Conservation (phyloP, 805 yeast species). For the Komagataella phaffii region DNA sequence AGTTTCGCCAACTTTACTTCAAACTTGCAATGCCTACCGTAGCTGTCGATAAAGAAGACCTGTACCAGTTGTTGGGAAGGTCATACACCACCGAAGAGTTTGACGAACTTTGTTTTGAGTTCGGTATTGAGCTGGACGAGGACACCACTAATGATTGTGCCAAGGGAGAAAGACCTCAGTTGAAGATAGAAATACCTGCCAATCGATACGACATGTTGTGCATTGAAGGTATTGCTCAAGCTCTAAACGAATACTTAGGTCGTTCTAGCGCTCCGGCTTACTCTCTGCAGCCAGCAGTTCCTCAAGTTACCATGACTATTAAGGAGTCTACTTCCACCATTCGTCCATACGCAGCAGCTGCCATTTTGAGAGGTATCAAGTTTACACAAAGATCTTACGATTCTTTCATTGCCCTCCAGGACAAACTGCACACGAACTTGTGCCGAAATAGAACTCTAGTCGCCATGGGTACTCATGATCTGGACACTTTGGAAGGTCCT, state of each 20-base stretch:
- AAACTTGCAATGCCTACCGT: conserved; percentile 75
- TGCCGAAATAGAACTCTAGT: conserved; percentile 97
- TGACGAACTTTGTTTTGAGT: conserved; percentile 94
- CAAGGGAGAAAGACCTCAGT: conserved; percentile 86
- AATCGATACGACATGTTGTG: conserved; percentile 97
- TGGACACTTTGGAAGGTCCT: conserved; percentile 67
- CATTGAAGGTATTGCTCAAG: conserved; percentile 95
- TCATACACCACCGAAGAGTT: conserved; percentile 76
- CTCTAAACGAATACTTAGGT: conserved; percentile 83
- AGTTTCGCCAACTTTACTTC: background rate
- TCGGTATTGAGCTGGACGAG: conserved; percentile 95
- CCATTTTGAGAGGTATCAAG: conserved; percentile 72
- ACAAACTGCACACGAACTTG: conserved; percentile 85
- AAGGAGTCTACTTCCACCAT: conserved; percentile 58
- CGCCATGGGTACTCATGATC: conserved; percentile 97
- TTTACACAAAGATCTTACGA: conserved; percentile 82
- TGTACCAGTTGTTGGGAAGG: conserved; percentile 64
- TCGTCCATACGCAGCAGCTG: conserved; percentile 92
- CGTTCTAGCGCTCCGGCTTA: conserved; percentile 51
- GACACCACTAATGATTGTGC: conserved; percentile 75
- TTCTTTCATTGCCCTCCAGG: conserved; percentile 92
- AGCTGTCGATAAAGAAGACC: conserved; percentile 87
- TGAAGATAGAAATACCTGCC: conserved; percentile 95
- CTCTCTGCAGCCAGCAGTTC: conserved; percentile 45
- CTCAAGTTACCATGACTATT: conserved; percentile 53